Percentiles rank a stretch among this genome's conserved stretches.
Conservation (phyloP, 768 basidiomycete genomes). For the Phylloporus sp. region DNA sequence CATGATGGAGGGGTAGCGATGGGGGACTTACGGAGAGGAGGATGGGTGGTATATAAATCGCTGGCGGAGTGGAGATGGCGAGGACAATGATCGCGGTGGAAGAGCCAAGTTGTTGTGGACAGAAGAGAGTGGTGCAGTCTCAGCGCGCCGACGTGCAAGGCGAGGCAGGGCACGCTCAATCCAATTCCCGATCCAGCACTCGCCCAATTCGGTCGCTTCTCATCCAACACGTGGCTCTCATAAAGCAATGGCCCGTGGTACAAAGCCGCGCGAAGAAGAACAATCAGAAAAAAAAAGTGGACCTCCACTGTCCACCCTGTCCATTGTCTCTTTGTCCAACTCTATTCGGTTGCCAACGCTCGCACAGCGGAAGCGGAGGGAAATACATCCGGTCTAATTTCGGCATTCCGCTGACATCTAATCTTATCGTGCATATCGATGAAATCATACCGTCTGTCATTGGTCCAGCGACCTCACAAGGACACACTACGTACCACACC, state of each 20-base stretch:
- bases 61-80: neutral
- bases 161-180: constrained; percentile 32
- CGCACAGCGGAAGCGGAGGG: neutral
- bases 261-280: neutral
- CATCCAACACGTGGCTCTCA: constrained; percentile 27
- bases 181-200: constrained; percentile 27
- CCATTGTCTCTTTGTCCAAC: constrained; percentile 7
- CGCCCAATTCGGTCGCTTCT: constrained; percentile 22
- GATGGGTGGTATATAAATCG: neutral
- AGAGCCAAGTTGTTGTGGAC: constrained; percentile 20
- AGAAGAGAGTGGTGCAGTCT: constrained; percentile 16
- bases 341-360: neutral
- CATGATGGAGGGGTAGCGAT: neutral
- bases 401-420: constrained; percentile 20
- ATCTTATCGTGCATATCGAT: constrained; percentile 28
- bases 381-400: constrained; percentile 3
- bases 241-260: constrained; percentile 2
- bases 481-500: constrained; percentile 6
- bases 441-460: constrained; percentile 11
- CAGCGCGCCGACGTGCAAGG: constrained; percentile 29
- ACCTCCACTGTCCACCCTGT: neutral
- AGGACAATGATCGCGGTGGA: constrained; percentile 6
- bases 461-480: constrained; percentile 6
- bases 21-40: constrained; percentile 4
- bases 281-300: neutral